phyloP scores from a whole-genome alignment of 441 rosid species.

The Pelargonium fulgidum region DNA sequence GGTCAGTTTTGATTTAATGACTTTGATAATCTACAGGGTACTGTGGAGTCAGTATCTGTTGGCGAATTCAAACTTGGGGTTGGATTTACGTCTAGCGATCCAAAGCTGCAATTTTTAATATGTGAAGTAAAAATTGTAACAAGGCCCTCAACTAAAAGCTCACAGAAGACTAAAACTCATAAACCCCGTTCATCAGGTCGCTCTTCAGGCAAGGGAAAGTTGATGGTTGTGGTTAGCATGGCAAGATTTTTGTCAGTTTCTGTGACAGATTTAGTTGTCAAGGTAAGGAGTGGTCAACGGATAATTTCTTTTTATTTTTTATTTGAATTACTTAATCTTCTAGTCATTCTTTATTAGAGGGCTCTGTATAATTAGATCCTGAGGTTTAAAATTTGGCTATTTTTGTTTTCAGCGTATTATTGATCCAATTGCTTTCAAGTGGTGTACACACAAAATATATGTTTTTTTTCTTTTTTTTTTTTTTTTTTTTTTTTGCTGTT shows the following conservation, averaged over 20 bases:
- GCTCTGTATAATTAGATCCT: not conserved
- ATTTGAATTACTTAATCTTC: not conserved
- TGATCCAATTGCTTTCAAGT: not conserved
- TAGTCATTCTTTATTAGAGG: not conserved
- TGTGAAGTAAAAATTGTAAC: conserved; percentile 73
- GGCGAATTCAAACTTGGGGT: conserved; percentile 92
- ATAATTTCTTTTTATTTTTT: conserved; percentile 1
- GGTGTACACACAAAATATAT: no score
- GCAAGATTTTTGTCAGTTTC: conserved; percentile 91
- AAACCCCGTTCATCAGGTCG: conserved; percentile 33
- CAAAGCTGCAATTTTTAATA: conserved; percentile 81
- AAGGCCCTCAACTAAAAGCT: conserved; percentile 58
- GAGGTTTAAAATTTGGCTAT: not conserved
- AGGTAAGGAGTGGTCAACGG: conserved; percentile 40
- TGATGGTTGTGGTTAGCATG: conserved; percentile 81
- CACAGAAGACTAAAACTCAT: conserved; percentile 41
- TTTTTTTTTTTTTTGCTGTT: no score
- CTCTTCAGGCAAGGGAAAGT: conserved; percentile 75
- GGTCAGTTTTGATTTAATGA: conserved; percentile 4
- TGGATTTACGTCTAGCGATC: conserved; percentile 82
- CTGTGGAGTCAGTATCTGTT: conserved; percentile 78
- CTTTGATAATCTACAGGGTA: conserved; percentile 60
- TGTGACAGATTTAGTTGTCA: conserved; percentile 67
- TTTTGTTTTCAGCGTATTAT: not conserved
- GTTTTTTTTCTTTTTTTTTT: no score